phyloP scores from a whole-genome alignment of 331 rosid species.

The Malus hybrid region DNA sequence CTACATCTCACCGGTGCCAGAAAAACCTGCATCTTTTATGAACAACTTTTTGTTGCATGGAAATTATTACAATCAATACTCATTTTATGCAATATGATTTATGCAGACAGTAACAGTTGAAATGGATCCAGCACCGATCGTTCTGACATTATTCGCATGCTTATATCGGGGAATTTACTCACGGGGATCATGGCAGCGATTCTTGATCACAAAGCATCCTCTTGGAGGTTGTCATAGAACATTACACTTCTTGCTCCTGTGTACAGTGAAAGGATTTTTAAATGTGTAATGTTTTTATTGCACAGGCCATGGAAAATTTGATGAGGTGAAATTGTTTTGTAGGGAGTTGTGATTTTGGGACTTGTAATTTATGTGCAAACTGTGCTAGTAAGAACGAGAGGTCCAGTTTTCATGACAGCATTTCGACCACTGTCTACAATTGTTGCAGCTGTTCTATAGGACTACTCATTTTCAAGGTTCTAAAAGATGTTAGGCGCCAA shows the following conservation, averaged over 20 bases:
- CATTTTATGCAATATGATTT: neutral
- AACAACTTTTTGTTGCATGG: neutral
- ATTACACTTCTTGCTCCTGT: slow-evolving; percentile 18
- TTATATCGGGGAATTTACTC: slow-evolving; percentile 18
- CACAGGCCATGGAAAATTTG: neutral
- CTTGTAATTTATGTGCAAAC: neutral
- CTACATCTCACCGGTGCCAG: slow-evolving; percentile 16
- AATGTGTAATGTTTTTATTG: too few relatives aligned
- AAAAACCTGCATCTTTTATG: neutral
- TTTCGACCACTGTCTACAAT: slow-evolving; percentile 18
- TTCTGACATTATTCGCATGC: slow-evolving; percentile 20
- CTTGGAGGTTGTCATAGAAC: slow-evolving; percentile 27
- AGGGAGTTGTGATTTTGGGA: slow-evolving; percentile 20
- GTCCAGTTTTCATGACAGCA: slow-evolving; percentile 23
- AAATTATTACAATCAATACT: neutral
- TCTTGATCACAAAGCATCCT: slow-evolving; percentile 21
- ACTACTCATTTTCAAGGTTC: neutral
- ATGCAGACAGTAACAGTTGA: slow-evolving; percentile 13
- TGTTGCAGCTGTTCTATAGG: neutral
- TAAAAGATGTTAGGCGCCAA: too few relatives aligned
- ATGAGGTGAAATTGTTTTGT: neutral
- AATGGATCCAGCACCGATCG: slow-evolving; percentile 17
- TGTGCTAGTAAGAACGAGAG: slow-evolving; percentile 2
- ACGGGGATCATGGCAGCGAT: slow-evolving; percentile 11
- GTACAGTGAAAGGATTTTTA: slow-evolving; percentile 7